Evolutionary conservation across 352 stramenopile genomes (phyloP).

Genomic region (Globisporangium carolinianum): DNA sequence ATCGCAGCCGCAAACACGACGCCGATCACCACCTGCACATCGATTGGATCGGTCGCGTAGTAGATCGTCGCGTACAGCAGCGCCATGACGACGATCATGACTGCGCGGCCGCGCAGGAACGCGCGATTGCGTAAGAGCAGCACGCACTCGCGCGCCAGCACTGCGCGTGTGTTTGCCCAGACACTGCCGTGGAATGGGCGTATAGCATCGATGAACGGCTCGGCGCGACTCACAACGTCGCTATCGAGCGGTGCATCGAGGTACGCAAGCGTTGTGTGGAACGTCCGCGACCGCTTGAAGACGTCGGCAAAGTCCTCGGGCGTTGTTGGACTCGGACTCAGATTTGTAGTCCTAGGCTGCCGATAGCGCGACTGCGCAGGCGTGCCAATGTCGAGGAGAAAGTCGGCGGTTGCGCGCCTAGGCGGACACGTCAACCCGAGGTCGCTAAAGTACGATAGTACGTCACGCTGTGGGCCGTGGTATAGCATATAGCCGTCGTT

Average conservation of each 20-base stretch:
- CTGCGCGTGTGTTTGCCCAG: neutral
- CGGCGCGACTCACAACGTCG: conserved; percentile 12
- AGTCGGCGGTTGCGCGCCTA: neutral
- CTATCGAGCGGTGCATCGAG: neutral
- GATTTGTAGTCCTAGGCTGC: too few relatives aligned
- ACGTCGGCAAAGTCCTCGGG: neutral
- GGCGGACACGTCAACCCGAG: neutral
- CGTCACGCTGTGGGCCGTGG: conserved; percentile 8
- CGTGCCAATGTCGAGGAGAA: neutral
- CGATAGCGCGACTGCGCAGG: too few relatives aligned
- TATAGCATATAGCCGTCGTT: conserved; percentile 22
- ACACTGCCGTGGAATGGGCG: neutral
- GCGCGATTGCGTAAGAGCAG: conserved; percentile 34
- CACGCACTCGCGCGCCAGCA: conserved; percentile 30
- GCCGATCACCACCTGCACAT: conserved; percentile 44
- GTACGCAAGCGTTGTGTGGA: neutral
- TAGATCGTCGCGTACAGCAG: conserved; percentile 35
- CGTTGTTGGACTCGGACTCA: too few relatives aligned
- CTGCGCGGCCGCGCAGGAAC: conserved; percentile 19
- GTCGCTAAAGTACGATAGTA: neutral
- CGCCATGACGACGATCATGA: conserved; percentile 39
- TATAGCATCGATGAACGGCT: conserved; percentile 20
- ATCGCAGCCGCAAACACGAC: conserved; percentile 71
- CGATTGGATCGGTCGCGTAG: conserved; percentile 21
- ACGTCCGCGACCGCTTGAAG: neutral